Evolutionary conservation across 2,329 filamentous ascomycete species (phyloP), one percentile per base, ranked within the genome.

Genomic region (Penicillium aurantiogriseum): DNA sequence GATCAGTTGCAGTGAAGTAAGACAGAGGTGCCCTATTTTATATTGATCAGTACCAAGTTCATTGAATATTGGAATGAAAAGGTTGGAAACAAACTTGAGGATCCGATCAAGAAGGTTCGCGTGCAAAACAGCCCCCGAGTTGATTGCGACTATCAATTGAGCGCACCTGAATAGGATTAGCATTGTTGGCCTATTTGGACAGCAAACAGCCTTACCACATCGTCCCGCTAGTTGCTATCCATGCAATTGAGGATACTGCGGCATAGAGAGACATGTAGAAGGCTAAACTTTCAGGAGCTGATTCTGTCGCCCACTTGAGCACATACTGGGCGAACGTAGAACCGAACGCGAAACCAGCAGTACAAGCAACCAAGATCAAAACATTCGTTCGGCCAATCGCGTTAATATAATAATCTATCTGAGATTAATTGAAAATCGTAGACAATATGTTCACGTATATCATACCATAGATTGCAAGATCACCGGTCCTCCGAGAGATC

Each of bases 231-330:
- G 45, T 48, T 36, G 31, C 31, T 15, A 17, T 21, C 45, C 45
- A 48, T 2, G 31, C 45, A 7, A 36, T 23, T 13, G 23, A 48
- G 7, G 45, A 48, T 3, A 48, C 19, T 25, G 21, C n/a, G 11
- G 45, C 45, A 33, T 48, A 48, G 8, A 48, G 31, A 36, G 31
- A 48, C 21, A 48, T 36, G 17, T 48, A 23, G 9, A 36, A 23
- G 31, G 45, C n/a, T 38, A 38, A n/a, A n/a, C 17, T 38, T 38
- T n/a, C 35, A 0, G 17, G 17, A 8, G 17, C 3, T n/a, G 45
- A 48, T 23, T 48, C 45, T 48, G 31, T 48, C 45, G 31, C 45
- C 45, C 31, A 48, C 25, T 48, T 48, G 13, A 48, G 45, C 35
- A 48, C 13, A 36, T 48, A 48, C 45, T 48, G 31, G 9, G 45